phyloP scores from a whole-genome alignment of 2,329 filamentous ascomycete genomes.

The Stemphylium vesicarium region DNA sequence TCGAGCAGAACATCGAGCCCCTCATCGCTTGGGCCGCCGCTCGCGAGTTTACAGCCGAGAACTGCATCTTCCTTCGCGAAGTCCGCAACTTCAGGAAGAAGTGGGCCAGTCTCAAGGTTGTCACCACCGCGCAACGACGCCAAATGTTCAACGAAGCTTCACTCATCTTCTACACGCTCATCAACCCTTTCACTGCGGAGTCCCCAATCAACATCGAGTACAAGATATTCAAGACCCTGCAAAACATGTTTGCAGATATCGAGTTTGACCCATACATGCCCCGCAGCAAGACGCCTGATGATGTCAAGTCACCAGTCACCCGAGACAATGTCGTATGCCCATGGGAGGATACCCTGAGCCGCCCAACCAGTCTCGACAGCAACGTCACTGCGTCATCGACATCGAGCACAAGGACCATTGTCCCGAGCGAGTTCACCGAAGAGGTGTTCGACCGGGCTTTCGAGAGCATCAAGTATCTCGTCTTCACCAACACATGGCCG shows the following conservation, averaged over 20 bases:
- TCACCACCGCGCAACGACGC: constrained; percentile 41
- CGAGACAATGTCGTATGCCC: constrained; percentile 48
- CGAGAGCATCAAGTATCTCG: constrained; percentile 48
- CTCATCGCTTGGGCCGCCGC: constrained; percentile 47
- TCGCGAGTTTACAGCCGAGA: constrained; percentile 47
- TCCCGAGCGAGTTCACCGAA: constrained; percentile 45
- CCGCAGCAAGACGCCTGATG: constrained; percentile 30
- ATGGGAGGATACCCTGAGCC: constrained; percentile 45
- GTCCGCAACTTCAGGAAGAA: constrained; percentile 48
- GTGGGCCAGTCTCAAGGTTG: constrained; percentile 33
- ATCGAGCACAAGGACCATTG: constrained; percentile 33
- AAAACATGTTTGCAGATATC: constrained; percentile 38
- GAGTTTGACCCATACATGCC: constrained; percentile 48
- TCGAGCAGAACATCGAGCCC: constrained; percentile 44
- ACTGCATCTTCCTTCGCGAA: constrained; percentile 49
- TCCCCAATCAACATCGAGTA: constrained; percentile 49
- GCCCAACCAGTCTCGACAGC: constrained; percentile 42
- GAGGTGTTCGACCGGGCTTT: constrained; percentile 45
- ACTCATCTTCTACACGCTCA: constrained; percentile 48
- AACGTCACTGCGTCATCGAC: constrained; percentile 31
- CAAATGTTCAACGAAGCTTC: constrained; percentile 49
- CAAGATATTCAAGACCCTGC: constrained; percentile 47
- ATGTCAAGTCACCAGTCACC: constrained; percentile 27
- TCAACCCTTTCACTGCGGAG: constrained; percentile 48
- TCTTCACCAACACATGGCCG: constrained; percentile 50